Evolutionary conservation across 306 rosid species (phyloP).

Genomic region (Calophaca sinica): DNA sequence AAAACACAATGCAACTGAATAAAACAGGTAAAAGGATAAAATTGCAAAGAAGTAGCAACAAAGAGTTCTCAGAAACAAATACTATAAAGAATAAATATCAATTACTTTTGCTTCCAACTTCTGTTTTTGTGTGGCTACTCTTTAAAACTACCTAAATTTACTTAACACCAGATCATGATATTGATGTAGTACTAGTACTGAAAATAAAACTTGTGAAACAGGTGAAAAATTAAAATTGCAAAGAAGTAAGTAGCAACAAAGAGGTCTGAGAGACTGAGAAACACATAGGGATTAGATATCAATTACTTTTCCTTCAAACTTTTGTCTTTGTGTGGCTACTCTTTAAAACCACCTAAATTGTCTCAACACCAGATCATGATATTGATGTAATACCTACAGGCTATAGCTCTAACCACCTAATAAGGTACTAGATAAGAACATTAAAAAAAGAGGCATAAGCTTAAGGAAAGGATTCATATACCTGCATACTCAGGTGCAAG

Average conservation of each 20-base stretch:
- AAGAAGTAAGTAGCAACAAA: slow-evolving; percentile 9
- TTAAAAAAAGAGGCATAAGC: not conserved
- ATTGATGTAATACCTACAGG: slow-evolving; percentile 26
- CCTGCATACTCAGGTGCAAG: slow-evolving; percentile 98
- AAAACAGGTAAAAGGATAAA: slow-evolving; percentile 7
- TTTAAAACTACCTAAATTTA: slow-evolving; percentile 6
- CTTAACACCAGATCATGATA: slow-evolving; percentile 23
- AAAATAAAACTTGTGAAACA: not conserved
- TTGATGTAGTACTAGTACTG: slow-evolving; percentile 1
- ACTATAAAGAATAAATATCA: not conserved
- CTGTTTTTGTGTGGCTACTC: not conserved
- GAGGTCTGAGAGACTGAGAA: not conserved
- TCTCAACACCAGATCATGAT: slow-evolving; percentile 28
- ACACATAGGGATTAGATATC: slow-evolving; percentile 1
- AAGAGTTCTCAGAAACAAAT: not conserved
- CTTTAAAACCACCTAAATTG: slow-evolving; percentile 18
- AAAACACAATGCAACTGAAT: slow-evolving; percentile 15
- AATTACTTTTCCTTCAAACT: slow-evolving; percentile 32
- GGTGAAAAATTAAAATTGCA: slow-evolving; percentile 18
- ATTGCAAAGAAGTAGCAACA: slow-evolving; percentile 24
- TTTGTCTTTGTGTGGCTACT: not conserved
- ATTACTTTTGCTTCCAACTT: slow-evolving; percentile 29
- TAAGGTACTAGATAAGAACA: not conserved
- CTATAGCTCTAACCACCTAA: slow-evolving; percentile 25
- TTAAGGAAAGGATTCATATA: slow-evolving; percentile 45